Conservation (phyloP, 192 early-diverging fungal genomes). For the Geranomyces variabilis region DNA sequence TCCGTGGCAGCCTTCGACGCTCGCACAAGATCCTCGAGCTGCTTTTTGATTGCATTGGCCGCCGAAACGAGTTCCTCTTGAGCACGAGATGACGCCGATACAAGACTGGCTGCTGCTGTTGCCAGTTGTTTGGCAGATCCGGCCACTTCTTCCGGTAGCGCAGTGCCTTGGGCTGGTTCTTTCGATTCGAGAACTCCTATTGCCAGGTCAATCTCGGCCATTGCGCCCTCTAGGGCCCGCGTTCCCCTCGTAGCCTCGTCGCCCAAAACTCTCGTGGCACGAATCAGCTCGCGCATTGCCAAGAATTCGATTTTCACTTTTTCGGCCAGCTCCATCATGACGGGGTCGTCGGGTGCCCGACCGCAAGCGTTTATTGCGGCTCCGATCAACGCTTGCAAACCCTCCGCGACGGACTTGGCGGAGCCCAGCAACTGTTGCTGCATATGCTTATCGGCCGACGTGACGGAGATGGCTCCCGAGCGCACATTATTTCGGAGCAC, state of each 20-base stretch:
- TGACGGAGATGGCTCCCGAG: slow-evolving; percentile 47
- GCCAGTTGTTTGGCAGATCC: slow-evolving; percentile 54
- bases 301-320: slow-evolving; percentile 42
- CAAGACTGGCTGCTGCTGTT: slow-evolving; percentile 47
- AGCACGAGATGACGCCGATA: slow-evolving; percentile 38
- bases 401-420: slow-evolving; percentile 47
- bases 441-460: slow-evolving; percentile 59
- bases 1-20: slow-evolving; percentile 57
- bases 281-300: slow-evolving; percentile 48
- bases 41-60: slow-evolving; percentile 47
- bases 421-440: slow-evolving; percentile 54
- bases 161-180: slow-evolving; percentile 52
- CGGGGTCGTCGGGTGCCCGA: slow-evolving; percentile 21
- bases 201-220: slow-evolving; percentile 40
- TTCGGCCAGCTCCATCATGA: slow-evolving; percentile 36
- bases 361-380: slow-evolving; percentile 43
- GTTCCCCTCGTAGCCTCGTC: slow-evolving; percentile 51
- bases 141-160: slow-evolving; percentile 61
- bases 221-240: slow-evolving; percentile 44
- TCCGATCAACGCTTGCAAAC: slow-evolving; percentile 43
- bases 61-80: slow-evolving; percentile 51
- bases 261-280: slow-evolving; percentile 47
- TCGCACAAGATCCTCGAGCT: slow-evolving; percentile 50
- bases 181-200: slow-evolving; percentile 27
- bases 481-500: slow-evolving; percentile 39